Evolutionary conservation across 1,284 basidiomycete species (phyloP), one percentile per base, ranked within the genome.

Genomic region (Pascua sp.): DNA sequence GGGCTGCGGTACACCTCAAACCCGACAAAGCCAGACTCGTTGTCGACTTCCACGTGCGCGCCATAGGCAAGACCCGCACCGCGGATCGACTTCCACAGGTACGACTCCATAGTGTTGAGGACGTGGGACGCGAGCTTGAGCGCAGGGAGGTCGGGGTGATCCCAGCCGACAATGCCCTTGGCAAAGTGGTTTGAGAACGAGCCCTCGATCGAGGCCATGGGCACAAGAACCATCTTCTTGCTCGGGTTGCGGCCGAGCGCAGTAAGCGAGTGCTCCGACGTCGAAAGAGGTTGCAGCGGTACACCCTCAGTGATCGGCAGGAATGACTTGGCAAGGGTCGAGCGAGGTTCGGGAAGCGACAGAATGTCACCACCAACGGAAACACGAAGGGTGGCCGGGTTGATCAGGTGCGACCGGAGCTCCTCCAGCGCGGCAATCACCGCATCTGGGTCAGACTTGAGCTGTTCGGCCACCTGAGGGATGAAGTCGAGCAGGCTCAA

Each of bases 21-120:
- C 57, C 80, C 85, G 36, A 95, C 79, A 15, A 90, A 77, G 5
- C 93, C 91, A 40, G 87, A 82, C 77, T 98, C 95, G 44, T 86
- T 79, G 69, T 96, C 91, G 17, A 87, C 77, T 1, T 82, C 81
- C 50, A 93, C 84, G 65, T 86, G 85, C 16, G 93, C 91, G 13
- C 93, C 93, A 69, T 99, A 99, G 0, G 96, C 96, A 46, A 97
- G 79, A 13, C 94, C 94, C 52, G 90, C 87, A 4, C 94, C 94
- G 56, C 93, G 86, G 62, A 97, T 91, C 59, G 87, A 88, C 87
- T 77, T 74, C 95, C 96, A 98, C 56, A 98, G 84, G 75, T 88
- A 97, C 63, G 89, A 89, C 79, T 98, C 96, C 50, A 93, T 87
- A 2, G 92, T 95, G 66, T 97, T 97, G 49, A 99, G 80, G 5